A percentile compares a stretch with the other conserved stretches of the same genome.
phyloP scores from a whole-genome alignment of 164 flowering plant genomes.

The Stephania japonica region DNA sequence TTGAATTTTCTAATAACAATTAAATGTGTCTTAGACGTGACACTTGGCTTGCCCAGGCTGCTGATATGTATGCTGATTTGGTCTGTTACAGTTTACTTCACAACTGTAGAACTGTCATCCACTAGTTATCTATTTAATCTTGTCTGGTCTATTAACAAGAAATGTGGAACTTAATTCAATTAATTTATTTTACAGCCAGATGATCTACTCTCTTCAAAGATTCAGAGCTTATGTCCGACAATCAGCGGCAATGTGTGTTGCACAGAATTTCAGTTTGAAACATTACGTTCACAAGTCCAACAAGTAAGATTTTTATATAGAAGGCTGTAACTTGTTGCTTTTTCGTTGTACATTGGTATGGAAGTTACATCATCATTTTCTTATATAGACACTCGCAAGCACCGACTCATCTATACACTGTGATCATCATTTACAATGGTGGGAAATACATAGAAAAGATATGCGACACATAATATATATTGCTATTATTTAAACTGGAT shows the following conservation, averaged over 20 bases:
- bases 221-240: constrained; percentile 95
- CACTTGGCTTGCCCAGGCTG: not conserved
- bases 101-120: not conserved
- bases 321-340: not conserved
- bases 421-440: not conserved
- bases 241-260: constrained; percentile 93
- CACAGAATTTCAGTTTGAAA: constrained; percentile 77
- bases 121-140: not conserved
- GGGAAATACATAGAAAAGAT: not conserved
- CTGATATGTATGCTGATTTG: no score
- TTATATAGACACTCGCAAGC: no score
- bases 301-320: constrained; percentile 52
- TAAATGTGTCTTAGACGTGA: not conserved
- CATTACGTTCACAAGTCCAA: constrained; percentile 81
- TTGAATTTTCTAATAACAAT: not conserved
- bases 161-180: not conserved
- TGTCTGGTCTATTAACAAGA: not conserved
- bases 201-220: constrained; percentile 69
- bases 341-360: not conserved
- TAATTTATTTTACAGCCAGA: constrained; percentile 62
- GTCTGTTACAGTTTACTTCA: not conserved
- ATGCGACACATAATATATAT: not conserved
- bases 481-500: not conserved
- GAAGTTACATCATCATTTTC: no score
- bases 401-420: no score